A percentile compares a stretch with the other conserved stretches of the same genome.
phyloP scores from a whole-genome alignment of 768 basidiomycete species.

The Russula dissimulans region DNA sequence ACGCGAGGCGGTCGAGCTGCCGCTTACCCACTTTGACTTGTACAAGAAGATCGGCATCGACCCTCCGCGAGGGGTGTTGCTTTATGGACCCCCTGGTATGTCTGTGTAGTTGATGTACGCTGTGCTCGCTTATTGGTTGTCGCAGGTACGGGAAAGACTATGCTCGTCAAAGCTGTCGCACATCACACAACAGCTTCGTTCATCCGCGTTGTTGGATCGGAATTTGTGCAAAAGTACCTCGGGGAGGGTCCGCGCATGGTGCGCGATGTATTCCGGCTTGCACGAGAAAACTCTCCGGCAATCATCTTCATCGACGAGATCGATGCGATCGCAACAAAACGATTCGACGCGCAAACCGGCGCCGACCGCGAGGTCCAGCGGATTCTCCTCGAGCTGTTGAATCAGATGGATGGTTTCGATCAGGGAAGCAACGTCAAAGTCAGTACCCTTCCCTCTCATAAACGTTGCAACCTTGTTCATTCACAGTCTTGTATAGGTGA shows the following conservation, averaged over 20 bases:
- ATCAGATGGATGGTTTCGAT: conserved; percentile 99
- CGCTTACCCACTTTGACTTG: conserved; percentile 91
- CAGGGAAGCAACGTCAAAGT: conserved; percentile 98
- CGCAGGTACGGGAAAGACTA: conserved; percentile 92
- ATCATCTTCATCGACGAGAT: conserved; percentile 99
- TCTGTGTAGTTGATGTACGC: not conserved
- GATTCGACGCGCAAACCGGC: conserved; percentile 98
- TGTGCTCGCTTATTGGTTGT: not conserved
- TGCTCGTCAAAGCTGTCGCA: conserved; percentile 99
- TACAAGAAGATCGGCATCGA: conserved; percentile 99
- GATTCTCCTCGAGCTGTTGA: conserved; percentile 90
- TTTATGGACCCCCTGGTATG: conserved; percentile 92
- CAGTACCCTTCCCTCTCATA: conserved; percentile 11
- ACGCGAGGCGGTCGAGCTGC: conserved; percentile 94
- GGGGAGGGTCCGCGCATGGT: conserved; percentile 99
- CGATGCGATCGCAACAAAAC: conserved; percentile 98
- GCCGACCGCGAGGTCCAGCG: conserved; percentile 99
- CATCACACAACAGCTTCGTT: conserved; percentile 95
- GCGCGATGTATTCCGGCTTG: conserved; percentile 95
- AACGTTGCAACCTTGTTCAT: not conserved
- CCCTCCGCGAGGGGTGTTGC: conserved; percentile 91
- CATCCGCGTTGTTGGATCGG: conserved; percentile 95
- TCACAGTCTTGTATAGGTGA: conserved; percentile 52
- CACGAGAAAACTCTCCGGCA: conserved; percentile 91
- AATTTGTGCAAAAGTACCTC: conserved; percentile 99